Evolutionary conservation across 805 yeast genomes (phyloP).

Genomic region (Hanseniaspora singularis): DNA sequence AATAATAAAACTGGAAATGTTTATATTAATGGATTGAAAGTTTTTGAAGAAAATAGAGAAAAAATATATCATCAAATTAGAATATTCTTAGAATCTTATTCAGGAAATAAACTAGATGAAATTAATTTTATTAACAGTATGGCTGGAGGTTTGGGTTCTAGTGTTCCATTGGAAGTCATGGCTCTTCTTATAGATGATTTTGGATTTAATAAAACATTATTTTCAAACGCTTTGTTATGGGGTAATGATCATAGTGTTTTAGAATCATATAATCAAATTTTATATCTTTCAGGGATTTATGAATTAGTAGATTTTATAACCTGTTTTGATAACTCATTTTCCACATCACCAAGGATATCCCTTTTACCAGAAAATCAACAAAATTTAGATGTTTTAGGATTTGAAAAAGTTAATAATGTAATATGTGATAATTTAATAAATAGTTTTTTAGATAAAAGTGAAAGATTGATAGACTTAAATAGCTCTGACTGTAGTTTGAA

Average conservation of each 20-base stretch:
- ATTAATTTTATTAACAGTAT: constrained; percentile 87
- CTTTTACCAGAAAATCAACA: too few relatives aligned
- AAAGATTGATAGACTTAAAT: constrained; percentile 1
- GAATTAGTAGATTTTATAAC: constrained; percentile 30
- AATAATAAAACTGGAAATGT: constrained; percentile 90
- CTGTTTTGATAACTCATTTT: constrained; percentile 12
- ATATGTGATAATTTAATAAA: constrained; percentile 4
- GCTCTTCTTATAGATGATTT: constrained; percentile 69
- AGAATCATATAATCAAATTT: constrained; percentile 84
- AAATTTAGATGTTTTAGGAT: too few relatives aligned
- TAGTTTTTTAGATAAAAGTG: constrained; percentile 4
- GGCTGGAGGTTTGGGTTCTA: constrained; percentile 98
- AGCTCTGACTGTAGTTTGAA: constrained; percentile 6
- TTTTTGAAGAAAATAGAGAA: constrained; percentile 58
- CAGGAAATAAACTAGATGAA: constrained; percentile 74
- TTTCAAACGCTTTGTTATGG: constrained; percentile 7
- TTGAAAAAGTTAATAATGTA: constrained; percentile 1
- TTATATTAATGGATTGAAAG: constrained; percentile 83
- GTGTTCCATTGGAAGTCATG: constrained; percentile 72
- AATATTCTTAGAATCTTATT: constrained; percentile 63
- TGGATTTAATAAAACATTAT: constrained; percentile 2
- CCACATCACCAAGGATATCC: too few relatives aligned
- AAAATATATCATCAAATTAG: constrained; percentile 74
- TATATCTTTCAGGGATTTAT: constrained; percentile 69
- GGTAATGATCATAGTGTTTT: constrained; percentile 75